phyloP scores from a whole-genome alignment of 148 eudicot species.

The Salicornia ramosissima region DNA sequence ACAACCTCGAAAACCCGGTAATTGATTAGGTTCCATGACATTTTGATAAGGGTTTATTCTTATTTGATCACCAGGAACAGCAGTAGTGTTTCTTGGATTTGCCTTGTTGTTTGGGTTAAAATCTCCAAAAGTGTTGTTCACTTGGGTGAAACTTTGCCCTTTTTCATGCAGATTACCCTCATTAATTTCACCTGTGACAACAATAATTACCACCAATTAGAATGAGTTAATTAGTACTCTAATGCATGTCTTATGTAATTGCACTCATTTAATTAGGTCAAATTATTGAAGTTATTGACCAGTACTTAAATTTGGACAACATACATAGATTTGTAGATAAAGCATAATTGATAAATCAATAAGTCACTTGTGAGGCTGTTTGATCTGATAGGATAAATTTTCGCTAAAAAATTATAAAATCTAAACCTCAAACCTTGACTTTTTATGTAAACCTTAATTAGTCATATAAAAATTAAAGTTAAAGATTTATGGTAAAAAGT shows the following conservation, averaged over 20 bases:
- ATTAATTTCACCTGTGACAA: neutral
- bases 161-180: neutral
- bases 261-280: neutral
- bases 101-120: too few relatives aligned
- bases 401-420: too few relatives aligned
- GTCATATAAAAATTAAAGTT: too few relatives aligned
- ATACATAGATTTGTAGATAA: too few relatives aligned
- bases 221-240: neutral
- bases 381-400: too few relatives aligned
- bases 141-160: slow-evolving; percentile 11
- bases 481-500: too few relatives aligned
- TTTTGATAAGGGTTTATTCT: neutral
- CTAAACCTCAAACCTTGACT: too few relatives aligned
- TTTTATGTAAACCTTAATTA: too few relatives aligned
- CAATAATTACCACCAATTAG: neutral
- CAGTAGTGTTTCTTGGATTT: neutral
- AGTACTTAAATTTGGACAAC: too few relatives aligned
- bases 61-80: neutral
- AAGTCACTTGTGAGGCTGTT: too few relatives aligned
- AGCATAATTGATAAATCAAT: too few relatives aligned
- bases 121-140: neutral
- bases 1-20: neutral
- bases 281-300: too few relatives aligned
- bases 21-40: neutral
- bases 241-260: neutral